Percentiles rank a stretch among this genome's conserved stretches.
phyloP scores from a whole-genome alignment of 345 rosid species.

The Lagerstroemia speciosa region DNA sequence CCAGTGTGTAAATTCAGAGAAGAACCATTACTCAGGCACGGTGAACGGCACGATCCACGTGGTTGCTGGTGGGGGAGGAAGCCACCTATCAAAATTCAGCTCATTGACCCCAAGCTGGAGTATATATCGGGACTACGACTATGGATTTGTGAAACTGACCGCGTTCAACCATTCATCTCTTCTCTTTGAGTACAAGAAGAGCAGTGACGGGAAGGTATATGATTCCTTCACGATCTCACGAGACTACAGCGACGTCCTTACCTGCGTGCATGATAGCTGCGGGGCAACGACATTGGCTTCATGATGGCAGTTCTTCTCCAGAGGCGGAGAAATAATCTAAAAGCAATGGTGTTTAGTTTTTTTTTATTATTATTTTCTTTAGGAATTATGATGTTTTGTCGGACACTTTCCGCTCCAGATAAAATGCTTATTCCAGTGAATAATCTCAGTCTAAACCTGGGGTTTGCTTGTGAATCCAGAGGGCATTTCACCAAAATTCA shows the following conservation, averaged over 20 bases:
- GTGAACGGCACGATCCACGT: conserved; percentile 73
- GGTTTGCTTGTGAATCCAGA: too few relatives aligned
- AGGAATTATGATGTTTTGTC: too few relatives aligned
- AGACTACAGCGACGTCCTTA: conserved; percentile 74
- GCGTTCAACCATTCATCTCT: conserved; percentile 69
- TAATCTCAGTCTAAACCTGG: too few relatives aligned
- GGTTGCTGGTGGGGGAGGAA: conserved; percentile 84
- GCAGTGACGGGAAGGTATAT: conserved; percentile 57
- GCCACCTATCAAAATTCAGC: conserved; percentile 57
- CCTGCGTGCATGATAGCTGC: conserved; percentile 74
- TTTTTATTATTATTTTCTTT: too few relatives aligned
- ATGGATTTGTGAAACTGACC: conserved; percentile 73
- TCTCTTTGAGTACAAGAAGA: conserved; percentile 82
- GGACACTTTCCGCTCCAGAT: too few relatives aligned
- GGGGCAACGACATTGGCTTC: conserved; percentile 51
- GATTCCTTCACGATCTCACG: conserved; percentile 82
- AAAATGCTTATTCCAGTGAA: too few relatives aligned
- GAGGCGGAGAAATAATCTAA: too few relatives aligned
- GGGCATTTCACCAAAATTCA: too few relatives aligned
- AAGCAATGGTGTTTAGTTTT: too few relatives aligned
- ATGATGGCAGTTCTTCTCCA: conserved; percentile 4
- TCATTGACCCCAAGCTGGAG: conserved; percentile 53
- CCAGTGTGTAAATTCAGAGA: conserved; percentile 49
- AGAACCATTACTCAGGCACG: conserved; percentile 49
- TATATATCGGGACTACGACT: conserved; percentile 61